phyloP scores from a whole-genome alignment of 2,329 filamentous ascomycete species.

The Fusarium vanettenii region DNA sequence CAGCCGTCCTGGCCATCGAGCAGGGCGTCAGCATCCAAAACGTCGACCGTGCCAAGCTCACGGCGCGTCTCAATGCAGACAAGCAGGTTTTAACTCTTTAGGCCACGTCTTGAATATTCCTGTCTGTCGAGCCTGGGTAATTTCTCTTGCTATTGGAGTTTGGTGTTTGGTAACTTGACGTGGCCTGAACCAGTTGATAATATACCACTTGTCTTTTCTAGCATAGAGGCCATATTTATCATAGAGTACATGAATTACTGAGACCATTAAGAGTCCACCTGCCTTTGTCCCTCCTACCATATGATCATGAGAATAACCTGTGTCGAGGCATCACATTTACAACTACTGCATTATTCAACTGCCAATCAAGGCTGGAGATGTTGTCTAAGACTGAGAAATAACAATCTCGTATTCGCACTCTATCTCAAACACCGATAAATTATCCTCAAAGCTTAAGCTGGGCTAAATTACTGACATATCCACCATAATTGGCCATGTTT shows the following conservation, averaged over 20 bases:
- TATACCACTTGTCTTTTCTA: neutral
- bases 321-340: neutral
- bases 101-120: neutral
- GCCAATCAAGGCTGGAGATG: neutral
- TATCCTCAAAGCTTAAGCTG: neutral
- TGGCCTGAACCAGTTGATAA: neutral
- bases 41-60: slow-evolving; percentile 1
- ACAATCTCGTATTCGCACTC: neutral
- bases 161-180: neutral
- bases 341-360: neutral
- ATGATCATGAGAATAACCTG: neutral
- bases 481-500: neutral
- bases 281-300: neutral
- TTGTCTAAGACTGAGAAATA: neutral
- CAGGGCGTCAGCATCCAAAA: slow-evolving; percentile 10
- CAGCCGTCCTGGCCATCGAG: slow-evolving; percentile 6
- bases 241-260: neutral
- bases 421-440: neutral
- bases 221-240: neutral
- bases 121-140: neutral
- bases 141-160: neutral
- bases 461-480: neutral
- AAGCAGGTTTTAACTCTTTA: neutral
- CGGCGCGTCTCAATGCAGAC: neutral
- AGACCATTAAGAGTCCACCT: neutral